Evolutionary conservation across 2,329 filamentous ascomycete species (phyloP).

Genomic region (Cordyceps farinosa): DNA sequence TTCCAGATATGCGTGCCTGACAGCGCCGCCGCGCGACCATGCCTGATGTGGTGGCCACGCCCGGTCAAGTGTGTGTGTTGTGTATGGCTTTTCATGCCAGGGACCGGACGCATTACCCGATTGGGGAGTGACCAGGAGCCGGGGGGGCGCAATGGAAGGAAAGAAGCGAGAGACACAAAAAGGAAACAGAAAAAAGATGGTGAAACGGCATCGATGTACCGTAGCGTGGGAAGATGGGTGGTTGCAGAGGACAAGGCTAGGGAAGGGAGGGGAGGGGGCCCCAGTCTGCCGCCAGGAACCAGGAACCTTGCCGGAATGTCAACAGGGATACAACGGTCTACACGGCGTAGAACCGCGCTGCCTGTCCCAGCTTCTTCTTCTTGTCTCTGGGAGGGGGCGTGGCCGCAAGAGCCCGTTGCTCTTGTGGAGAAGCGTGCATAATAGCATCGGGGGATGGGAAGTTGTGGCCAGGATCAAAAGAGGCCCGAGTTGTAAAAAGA

Average conservation of each 20-base stretch:
- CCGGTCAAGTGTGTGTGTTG: neutral
- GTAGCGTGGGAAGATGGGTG: slow-evolving; percentile 10
- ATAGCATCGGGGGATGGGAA: neutral
- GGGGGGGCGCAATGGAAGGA: neutral
- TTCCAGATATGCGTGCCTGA: neutral
- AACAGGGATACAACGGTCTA: neutral
- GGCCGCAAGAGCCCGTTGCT: neutral
- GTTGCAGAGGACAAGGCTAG: neutral
- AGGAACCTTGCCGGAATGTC: neutral
- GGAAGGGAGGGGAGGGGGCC: neutral
- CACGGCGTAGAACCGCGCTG: neutral
- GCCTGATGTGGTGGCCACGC: neutral
- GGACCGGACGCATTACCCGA: neutral
- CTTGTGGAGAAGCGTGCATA: neutral
- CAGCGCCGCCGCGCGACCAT: neutral
- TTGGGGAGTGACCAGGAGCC: neutral
- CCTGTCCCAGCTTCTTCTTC: neutral
- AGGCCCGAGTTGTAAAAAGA: neutral
- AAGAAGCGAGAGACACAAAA: neutral
- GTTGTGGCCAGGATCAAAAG: neutral
- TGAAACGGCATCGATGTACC: slow-evolving; percentile 9
- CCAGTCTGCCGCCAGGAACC: neutral
- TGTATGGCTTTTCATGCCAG: neutral
- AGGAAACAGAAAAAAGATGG: neutral
- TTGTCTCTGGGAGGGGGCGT: neutral